Evolutionary conservation across 2,329 filamentous ascomycete genomes (phyloP).

Genomic region (Tolypocladium capitatum): DNA sequence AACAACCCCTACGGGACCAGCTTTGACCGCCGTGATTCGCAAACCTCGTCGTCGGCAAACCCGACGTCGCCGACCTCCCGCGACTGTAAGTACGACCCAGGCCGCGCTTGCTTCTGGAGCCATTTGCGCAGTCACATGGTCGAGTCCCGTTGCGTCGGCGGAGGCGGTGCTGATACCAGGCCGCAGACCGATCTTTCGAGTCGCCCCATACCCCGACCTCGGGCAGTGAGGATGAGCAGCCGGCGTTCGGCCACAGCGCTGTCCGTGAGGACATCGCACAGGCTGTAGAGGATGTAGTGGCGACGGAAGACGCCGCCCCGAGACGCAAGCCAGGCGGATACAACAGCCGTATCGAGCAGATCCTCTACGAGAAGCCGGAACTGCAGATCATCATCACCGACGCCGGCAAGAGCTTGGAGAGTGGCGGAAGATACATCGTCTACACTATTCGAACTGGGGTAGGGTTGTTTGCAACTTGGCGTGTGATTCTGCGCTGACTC

Average conservation of each 20-base stretch:
- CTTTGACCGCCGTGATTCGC: conserved; percentile 77
- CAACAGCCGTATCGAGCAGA: conserved; percentile 91
- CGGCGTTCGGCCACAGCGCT: conserved; percentile 19
- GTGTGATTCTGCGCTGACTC: neutral
- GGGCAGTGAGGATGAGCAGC: conserved; percentile 53
- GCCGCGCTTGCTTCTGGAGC: neutral
- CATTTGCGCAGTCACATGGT: neutral
- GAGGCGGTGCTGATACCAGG: neutral
- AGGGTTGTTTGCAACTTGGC: conserved; percentile 14
- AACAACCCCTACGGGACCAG: conserved; percentile 92
- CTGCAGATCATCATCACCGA: conserved; percentile 85
- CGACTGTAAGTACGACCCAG: conserved; percentile 38
- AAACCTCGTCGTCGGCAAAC: conserved; percentile 53
- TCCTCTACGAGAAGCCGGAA: conserved; percentile 87
- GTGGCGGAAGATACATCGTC: conserved; percentile 84
- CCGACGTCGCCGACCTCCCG: conserved; percentile 46
- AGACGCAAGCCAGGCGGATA: conserved; percentile 72
- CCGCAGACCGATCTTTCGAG: conserved; percentile 34
- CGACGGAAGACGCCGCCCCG: conserved; percentile 32
- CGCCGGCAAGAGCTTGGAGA: conserved; percentile 89
- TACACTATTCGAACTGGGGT: conserved; percentile 95
- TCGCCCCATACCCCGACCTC: conserved; percentile 59
- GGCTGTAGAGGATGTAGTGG: conserved; percentile 32
- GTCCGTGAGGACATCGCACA: conserved; percentile 28
- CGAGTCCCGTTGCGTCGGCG: neutral